These are phyloP conservation scores for Sugiyamaella pinicola DNA, from an alignment of 1,139 yeast genomes.

Conservation along the genomic window DNA sequence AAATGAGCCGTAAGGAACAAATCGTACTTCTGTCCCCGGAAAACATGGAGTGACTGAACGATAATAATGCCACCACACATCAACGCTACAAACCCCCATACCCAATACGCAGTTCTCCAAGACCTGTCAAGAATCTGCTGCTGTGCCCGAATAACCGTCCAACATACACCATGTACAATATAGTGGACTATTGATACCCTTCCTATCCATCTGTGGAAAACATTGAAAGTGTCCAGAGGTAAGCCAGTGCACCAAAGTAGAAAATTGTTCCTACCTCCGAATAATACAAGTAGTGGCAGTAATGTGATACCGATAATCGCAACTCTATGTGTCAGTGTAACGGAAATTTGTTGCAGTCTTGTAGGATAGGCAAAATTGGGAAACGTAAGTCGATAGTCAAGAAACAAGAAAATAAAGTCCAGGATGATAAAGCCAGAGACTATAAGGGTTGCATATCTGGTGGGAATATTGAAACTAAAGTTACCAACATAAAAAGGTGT, in stretches of 20 bases:
- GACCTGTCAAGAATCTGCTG: slow-evolving; percentile 18
- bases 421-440: slow-evolving; percentile 50
- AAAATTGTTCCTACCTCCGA: slow-evolving; percentile 70
- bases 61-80: slow-evolving; percentile 48
- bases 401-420: slow-evolving; percentile 45
- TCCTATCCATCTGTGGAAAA: slow-evolving; percentile 68
- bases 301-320: slow-evolving; percentile 54
- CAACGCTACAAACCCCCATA: slow-evolving; percentile 59
- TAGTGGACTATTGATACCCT: slow-evolving; percentile 55
- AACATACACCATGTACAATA: slow-evolving; percentile 39
- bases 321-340: slow-evolving; percentile 62
- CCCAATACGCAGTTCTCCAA: slow-evolving; percentile 41
- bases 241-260: slow-evolving; percentile 67
- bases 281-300: slow-evolving; percentile 56
- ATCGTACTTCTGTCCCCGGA: slow-evolving; percentile 66
- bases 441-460: slow-evolving; percentile 57
- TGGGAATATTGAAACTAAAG: slow-evolving; percentile 52
- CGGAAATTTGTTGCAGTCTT: slow-evolving; percentile 46
- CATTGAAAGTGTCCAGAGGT: slow-evolving; percentile 60
- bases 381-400: slow-evolving; percentile 47
- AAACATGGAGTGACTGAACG: slow-evolving; percentile 50
- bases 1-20: slow-evolving; percentile 62
- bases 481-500: slow-evolving; percentile 40
- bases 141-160: slow-evolving; percentile 25
- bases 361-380: slow-evolving; percentile 44